Base-by-base conservation (phyloP, 352 stramenopile genomes). In the Phytophthora aleatoria region DNA sequence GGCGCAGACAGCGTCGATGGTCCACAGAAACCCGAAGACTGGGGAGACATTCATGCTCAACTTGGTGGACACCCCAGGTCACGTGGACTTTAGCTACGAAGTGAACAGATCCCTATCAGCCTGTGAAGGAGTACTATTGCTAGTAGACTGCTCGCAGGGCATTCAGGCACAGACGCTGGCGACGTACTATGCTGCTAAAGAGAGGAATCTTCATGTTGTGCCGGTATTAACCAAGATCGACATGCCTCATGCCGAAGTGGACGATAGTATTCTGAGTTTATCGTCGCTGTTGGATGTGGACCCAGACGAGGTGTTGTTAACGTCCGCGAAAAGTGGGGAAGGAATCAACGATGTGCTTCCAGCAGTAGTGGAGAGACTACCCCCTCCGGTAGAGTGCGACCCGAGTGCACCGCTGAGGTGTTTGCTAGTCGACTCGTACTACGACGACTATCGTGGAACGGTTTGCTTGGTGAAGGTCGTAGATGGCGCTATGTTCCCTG, bases 1-100 rank as follows among this genome's bases (percentile, higher is more conserved):
- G 77, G 97, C 97, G 5, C 95, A 98, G 53, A 98, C 97, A 9
- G 97, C 96, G 12, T 98, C 93, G 6, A 99, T 99, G 96, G 72
- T 99, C 33, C 98, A 99, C 71, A 59, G 73, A 12, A 73, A 92
- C 67, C 28, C 69, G 3, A 64, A 35, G 36, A 88, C 49, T 52
- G 79, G 67, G 51, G 65, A 80, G 57, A 88, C 87, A 47, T 99
- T 99, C 61, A 75, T 99, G 45, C 74, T 99, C 1, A 99, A 99
- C 71, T 88, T 99, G 42, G 91, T 99, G 20, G 97, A 99, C 74
- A 99, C 96, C 10, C 97, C 97, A 0, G 87, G 98, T 10, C 97
- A 99, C 73, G 96, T 98, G 28, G 97, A 99, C 83, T 99, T 99
- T 69, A 97, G 84, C 54, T 99, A 98, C 73, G 97, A 99, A 77